Percentiles rank a stretch among this genome's conserved stretches.
phyloP scores from a whole-genome alignment of 2,329 filamentous ascomycete genomes.

The Phaeosphaeriaceae sp. region DNA sequence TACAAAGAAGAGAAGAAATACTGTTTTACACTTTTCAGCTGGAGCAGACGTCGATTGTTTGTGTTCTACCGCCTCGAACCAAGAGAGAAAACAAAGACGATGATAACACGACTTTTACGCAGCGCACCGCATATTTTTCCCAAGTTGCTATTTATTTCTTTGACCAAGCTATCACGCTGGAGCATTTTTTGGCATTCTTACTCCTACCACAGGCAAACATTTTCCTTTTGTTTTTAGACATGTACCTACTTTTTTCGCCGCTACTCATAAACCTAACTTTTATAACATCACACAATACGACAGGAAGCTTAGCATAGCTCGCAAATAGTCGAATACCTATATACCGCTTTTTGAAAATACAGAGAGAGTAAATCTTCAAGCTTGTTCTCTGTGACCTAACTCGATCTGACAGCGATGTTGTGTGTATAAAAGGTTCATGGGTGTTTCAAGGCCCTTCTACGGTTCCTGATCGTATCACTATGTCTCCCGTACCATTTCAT shows the following conservation, averaged over 20 bases:
- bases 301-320: neutral
- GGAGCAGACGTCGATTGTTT: too few relatives aligned
- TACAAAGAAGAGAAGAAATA: neutral
- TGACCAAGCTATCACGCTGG: neutral
- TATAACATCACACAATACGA: neutral
- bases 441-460: too few relatives aligned
- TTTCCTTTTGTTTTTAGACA: neutral
- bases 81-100: neutral
- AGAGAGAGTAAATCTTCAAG: too few relatives aligned
- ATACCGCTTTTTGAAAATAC: too few relatives aligned
- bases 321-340: neutral
- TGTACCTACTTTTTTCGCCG: neutral
- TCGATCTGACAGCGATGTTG: too few relatives aligned
- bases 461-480: too few relatives aligned
- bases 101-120: neutral
- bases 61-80: too few relatives aligned
- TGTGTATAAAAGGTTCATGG: too few relatives aligned
- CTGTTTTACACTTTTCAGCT: too few relatives aligned
- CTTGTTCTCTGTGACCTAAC: too few relatives aligned
- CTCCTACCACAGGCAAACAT: neutral
- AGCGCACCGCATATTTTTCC: neutral
- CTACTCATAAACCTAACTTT: neutral
- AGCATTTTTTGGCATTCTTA: neutral
- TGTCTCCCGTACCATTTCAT: too few relatives aligned
- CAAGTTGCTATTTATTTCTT: neutral